phyloP scores from a whole-genome alignment of 1,139 yeast genomes.

The Saccharomycopsis hybrid region DNA sequence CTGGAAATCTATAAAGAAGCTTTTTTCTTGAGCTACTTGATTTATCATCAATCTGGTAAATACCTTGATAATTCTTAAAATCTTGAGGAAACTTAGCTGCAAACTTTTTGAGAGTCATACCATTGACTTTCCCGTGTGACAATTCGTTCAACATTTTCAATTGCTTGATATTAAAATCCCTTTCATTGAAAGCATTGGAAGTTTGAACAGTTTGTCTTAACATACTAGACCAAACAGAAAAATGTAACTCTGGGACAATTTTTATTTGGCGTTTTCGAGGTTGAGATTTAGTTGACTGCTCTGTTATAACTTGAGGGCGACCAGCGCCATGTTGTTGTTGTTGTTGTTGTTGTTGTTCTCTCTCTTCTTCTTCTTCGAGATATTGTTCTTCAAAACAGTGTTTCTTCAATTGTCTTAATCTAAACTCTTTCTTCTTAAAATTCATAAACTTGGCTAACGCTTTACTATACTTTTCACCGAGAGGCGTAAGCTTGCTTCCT shows the following conservation, averaged over 20 bases:
- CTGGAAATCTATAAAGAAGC: constrained; percentile 83
- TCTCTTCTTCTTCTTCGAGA: constrained; percentile 23
- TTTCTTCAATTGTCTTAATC: constrained; percentile 53
- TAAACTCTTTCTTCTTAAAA: constrained; percentile 63
- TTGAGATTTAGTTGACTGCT: constrained; percentile 18
- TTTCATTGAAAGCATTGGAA: constrained; percentile 66
- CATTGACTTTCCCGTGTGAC: constrained; percentile 90
- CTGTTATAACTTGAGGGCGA: too few relatives aligned
- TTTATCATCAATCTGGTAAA: constrained; percentile 10
- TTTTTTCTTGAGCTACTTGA: constrained; percentile 40
- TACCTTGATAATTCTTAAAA: constrained; percentile 31
- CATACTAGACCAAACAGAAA: constrained; percentile 94
- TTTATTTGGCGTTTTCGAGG: constrained; percentile 7
- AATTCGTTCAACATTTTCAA: constrained; percentile 91
- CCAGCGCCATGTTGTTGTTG: too few relatives aligned
- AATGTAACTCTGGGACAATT: constrained; percentile 27
- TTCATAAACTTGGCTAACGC: constrained; percentile 72
- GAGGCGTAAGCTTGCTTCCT: constrained; percentile 69
- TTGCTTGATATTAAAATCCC: constrained; percentile 71
- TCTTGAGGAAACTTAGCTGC: constrained; percentile 67
- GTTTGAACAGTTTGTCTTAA: constrained; percentile 72
- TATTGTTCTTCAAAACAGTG: constrained; percentile 11
- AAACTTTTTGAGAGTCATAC: constrained; percentile 83
- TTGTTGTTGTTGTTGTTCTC: constrained; percentile 21
- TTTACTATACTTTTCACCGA: constrained; percentile 69